Conservation (phyloP, 1,139 yeast species). For the Pneumocystis murina region DNA sequence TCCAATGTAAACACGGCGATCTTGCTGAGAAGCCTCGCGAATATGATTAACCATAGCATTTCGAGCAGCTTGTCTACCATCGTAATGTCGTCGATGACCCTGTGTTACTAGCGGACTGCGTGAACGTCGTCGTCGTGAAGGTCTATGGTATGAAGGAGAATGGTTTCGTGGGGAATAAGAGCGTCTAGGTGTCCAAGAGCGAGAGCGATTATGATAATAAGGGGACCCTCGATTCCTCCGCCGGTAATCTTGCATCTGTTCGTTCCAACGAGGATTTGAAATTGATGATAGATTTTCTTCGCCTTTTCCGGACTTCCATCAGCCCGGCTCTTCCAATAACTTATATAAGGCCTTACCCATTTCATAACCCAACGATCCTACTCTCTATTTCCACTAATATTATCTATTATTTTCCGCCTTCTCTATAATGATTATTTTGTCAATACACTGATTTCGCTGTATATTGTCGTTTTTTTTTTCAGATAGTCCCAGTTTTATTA, state of each 20-base stretch:
- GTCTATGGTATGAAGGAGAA: not conserved
- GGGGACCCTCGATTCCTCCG: not conserved
- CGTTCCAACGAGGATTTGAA: not conserved
- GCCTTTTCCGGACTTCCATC: not conserved
- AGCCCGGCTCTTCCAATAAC: not conserved
- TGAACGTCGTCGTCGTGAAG: not conserved
- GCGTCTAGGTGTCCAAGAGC: not conserved
- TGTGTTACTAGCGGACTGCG: not conserved
- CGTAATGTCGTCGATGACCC: not conserved
- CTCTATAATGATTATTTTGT: too few species aligned
- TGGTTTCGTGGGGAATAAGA: not conserved
- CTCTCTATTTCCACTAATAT: too few species aligned
- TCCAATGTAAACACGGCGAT: conserved; percentile 37
- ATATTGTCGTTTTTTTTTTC: not conserved
- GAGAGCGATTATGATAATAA: not conserved
- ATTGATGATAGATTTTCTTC: not conserved
- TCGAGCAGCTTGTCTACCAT: not conserved
- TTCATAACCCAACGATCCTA: not conserved
- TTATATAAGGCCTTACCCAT: not conserved
- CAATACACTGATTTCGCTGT: too few species aligned
- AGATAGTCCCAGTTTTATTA: not conserved
- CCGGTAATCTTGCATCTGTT: not conserved
- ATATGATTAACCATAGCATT: conserved; percentile 1
- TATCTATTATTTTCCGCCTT: too few species aligned
- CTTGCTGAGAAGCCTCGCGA: conserved; percentile 18